Evolutionary conservation across 257 asterid genomes (phyloP), one percentile per base, ranked within the genome.

Genomic region (Anisodus tanguticus): DNA sequence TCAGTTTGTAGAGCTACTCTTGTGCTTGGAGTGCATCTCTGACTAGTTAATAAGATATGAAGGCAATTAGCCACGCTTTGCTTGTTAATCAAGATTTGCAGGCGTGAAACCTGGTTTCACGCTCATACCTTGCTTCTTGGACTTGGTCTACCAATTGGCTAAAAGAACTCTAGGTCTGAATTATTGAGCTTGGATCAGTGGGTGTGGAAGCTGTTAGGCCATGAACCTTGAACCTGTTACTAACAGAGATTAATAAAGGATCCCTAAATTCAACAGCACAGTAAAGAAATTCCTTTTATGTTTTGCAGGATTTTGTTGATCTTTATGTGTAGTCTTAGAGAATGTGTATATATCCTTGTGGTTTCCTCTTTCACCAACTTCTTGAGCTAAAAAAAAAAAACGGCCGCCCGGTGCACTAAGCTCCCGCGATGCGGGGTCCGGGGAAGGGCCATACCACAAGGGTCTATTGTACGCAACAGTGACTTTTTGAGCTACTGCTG

Each of bases 11-110:
- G 26, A 69, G 78, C 78, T 22, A 41, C 54, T 69, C 54, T 69
- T 41, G 31, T 68, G 45, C 76, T 37, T 8, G 78, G 31, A 69
- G 16, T 43, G 79, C 37, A 2, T 16, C 57, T 43, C 57, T 71
- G 55, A 35, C 57, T 43, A 41, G 37, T 71, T 43, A 71, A 41
- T 43, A 1, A 9, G 79, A 71, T 71, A 43, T 43, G 57, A 41
- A 41, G 57, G 37, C 57, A 43, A 71, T 70, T 71, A 45, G 17
- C 15, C 77, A 39, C 31, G 4, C 26, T 17, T 69, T 7, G 0
- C 47, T 68, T 68, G 53, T 68, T 68, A 39, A 68, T 68, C 77
- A 39, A 69, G 77, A 69, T 69, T 69, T 69, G 53, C 17, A 39
- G 78, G 54, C 39, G 78, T 69, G 3, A 41, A 17, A 69, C 54